Base-by-base conservation (phyloP, 108 stramenopile genomes). In the Pseudonitzschia pungens region DNA sequence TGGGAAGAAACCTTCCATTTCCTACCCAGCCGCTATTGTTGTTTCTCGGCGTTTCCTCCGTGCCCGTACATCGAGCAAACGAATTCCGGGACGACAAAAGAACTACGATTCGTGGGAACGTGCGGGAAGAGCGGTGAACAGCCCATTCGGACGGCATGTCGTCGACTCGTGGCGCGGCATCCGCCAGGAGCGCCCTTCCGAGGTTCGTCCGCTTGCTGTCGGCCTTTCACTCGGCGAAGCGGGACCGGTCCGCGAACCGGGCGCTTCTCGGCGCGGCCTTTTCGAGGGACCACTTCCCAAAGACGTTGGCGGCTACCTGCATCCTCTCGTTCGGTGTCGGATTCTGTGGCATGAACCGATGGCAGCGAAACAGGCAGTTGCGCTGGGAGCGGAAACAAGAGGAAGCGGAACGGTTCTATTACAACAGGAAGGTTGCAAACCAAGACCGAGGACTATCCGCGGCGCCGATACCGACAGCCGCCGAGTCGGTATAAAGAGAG, bases 141-240 rank as follows among this genome's bases (percentile, higher is more conserved):
- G n/a, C n/a, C n/a, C n/a, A n/a, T n/a, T n/a, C n/a, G n/a, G n/a
- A n/a, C n/a, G n/a, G 22, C 16, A 62, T 62, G 60, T 14, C 60
- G 32, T 62, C 60, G 33, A 33, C 22, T 2, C 14, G 60, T 60
- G 11, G 27, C 6, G 42, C 42, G 14, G 45, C 45, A 48, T 4
- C 45, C 45, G 14, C 14, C 9, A 48, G 16, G 40, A 62, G n/a
- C 9, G 8, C 31, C n/a, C 32, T 62, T n/a, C 60, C 60, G 32
- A 62, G 36, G 60, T 62, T 62, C 27, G 60, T 62, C n/a, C 60
- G 32, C 11, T 62, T 40, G 0, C 16, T 36, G 31, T 62, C 60
- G n/a, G 29, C 29, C 16, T 26, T 62, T 18, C 33, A 62, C 31
- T 32, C 22, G 4, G 33, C 32, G 16, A 62, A 41, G n/a, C 27